phyloP scores from a whole-genome alignment of 2,329 filamentous ascomycete genomes.

The Ceratocystis smalleyi region DNA sequence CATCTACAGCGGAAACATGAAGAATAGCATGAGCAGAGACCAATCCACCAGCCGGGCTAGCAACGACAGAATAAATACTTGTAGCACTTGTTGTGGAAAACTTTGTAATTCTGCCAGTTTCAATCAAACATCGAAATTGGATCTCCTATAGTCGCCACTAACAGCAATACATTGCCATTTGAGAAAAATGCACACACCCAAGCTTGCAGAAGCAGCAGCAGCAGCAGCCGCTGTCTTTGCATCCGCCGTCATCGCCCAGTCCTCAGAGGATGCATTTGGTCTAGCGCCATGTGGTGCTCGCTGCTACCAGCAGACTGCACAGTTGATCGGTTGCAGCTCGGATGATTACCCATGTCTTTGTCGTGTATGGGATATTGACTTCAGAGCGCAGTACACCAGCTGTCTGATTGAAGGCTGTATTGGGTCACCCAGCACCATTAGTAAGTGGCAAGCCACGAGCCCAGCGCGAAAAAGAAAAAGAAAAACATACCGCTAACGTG shows the following conservation, averaged over 20 bases:
- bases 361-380: conserved; percentile 6
- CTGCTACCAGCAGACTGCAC: conserved; percentile 16
- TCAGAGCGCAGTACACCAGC: conserved; percentile 15
- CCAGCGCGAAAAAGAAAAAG: too few relatives aligned
- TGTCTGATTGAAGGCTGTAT: conserved; percentile 17
- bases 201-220: background rate
- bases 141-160: background rate
- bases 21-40: too few relatives aligned
- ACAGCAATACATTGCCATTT: background rate
- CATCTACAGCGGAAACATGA: too few relatives aligned
- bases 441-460: background rate
- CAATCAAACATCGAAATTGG: too few relatives aligned
- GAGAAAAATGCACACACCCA: background rate
- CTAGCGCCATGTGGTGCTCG: conserved; percentile 13
- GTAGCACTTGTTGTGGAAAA: too few relatives aligned
- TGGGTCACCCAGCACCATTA: conserved; percentile 2
- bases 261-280: conserved; percentile 5
- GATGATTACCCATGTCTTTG: conserved; percentile 15
- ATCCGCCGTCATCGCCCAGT: background rate
- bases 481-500: background rate
- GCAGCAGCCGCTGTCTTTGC: background rate
- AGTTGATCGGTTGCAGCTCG: conserved; percentile 11
- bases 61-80: too few relatives aligned
- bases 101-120: too few relatives aligned
- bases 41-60: too few relatives aligned